Evolutionary conservation across 192 early-diverging fungal genomes (phyloP), one percentile per base, ranked within the genome.

Genomic region (Borealophlyctis nickersoniae): DNA sequence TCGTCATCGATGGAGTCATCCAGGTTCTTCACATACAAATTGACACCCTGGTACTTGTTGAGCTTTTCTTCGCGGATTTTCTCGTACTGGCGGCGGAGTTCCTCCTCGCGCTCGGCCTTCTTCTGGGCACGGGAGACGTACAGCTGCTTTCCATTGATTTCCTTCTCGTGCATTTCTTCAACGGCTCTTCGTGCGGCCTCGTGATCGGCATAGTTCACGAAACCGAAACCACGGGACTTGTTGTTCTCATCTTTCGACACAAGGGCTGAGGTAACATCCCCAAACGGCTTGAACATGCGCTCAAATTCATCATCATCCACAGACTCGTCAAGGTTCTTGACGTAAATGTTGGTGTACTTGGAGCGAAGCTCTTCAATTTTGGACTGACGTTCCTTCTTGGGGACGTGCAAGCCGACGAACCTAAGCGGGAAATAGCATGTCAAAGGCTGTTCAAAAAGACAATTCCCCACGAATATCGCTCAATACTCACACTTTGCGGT

Each of bases 21-120:
- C 69, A 99, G 84, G 87, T 98, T 98, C 85, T 98, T 97, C 80
- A 99, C 83, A 76, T 98, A 98, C 49, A 99, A 80, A 82, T 99
- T 99, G 70, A 93, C 94, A 64, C 92, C 94, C 84, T 99, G 95
- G 86, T 93, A 97, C 86, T 96, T 96, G 88, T 81, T 91, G 49
- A 95, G 75, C 82, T 96, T 95, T 83, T 99, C 97, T 77, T 89
- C 80, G 74, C 92, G 88, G 65, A 92, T 85, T 73, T 89, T 88
- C 80, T 99, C 95, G 81, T 95, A 97, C 81, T 96, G 94, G 59
- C 79, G 81, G 70, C 93, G 85, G 60, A 99, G 87, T 77, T 99
- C 97, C 77, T 94, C 92, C 71, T 93, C 92, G 66, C 97, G 91
- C 83, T 99, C 97, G 30, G 79, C 73, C 86, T 97, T 96, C 93